Evolutionary conservation across 768 basidiomycete species (phyloP).

Genomic region (Epithele typhae): DNA sequence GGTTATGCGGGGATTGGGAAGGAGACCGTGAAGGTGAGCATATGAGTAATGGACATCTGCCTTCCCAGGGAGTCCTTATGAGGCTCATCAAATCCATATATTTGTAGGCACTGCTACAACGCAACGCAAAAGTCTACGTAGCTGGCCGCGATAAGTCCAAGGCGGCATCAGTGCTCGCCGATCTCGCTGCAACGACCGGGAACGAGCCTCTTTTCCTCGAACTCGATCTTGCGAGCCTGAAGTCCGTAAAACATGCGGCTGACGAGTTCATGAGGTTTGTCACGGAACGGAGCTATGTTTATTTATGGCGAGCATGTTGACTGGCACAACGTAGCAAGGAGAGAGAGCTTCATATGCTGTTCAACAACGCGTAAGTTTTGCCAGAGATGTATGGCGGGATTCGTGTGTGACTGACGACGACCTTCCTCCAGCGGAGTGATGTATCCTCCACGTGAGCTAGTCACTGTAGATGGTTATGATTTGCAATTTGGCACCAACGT

Average conservation of each 20-base stretch:
- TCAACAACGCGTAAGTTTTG: conserved; percentile 47
- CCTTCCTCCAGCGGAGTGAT: conserved; percentile 46
- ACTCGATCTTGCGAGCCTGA: conserved; percentile 25
- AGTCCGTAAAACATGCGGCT: conserved; percentile 18
- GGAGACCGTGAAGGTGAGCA: conserved; percentile 39
- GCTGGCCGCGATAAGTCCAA: conserved; percentile 21
- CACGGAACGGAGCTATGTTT: too few species aligned
- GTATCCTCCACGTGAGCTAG: conserved; percentile 32
- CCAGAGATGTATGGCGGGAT: too few species aligned
- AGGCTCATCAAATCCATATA: neutral
- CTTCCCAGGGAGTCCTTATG: too few species aligned
- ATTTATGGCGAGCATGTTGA: too few species aligned
- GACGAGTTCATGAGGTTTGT: conserved; percentile 18
- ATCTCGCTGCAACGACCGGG: conserved; percentile 22
- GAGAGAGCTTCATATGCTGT: conserved; percentile 41
- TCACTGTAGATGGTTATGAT: conserved; percentile 48
- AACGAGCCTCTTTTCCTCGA: conserved; percentile 23
- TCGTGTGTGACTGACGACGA: neutral
- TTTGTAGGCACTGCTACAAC: conserved; percentile 44
- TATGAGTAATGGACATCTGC: neutral
- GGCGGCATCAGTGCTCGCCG: conserved; percentile 22
- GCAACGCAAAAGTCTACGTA: conserved; percentile 38
- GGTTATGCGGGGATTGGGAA: conserved; percentile 50
- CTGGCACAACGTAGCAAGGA: conserved; percentile 45
- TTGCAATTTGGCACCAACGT: conserved; percentile 56